Percentiles rank a stretch among this genome's conserved stretches.
phyloP scores from a whole-genome alignment of 208 protist species.

The Histomonas meleagridis region DNA sequence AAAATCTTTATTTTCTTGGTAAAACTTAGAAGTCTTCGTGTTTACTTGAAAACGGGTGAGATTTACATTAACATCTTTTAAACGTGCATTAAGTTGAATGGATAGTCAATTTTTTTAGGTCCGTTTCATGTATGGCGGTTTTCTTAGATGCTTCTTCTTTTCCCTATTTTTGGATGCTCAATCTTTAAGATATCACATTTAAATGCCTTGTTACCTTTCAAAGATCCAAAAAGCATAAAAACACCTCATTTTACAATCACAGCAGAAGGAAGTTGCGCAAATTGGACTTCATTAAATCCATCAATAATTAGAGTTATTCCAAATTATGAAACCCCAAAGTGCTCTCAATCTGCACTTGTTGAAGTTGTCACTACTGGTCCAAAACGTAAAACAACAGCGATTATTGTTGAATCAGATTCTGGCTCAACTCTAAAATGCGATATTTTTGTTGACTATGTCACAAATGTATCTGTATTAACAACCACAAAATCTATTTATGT shows the following conservation, averaged over 20 bases:
- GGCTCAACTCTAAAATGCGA: background rate
- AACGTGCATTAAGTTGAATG: too few species aligned
- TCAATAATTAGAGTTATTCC: background rate
- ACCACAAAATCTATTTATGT: background rate
- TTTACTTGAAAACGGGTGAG: too few species aligned
- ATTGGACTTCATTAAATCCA: background rate
- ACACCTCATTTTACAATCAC: background rate
- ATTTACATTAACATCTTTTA: too few species aligned
- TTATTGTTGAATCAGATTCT: background rate
- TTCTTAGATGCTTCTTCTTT: too few species aligned
- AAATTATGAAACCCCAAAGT: background rate
- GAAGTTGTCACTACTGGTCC: background rate
- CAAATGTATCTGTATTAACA: background rate
- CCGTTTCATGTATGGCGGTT: too few species aligned
- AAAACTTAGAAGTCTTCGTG: too few species aligned
- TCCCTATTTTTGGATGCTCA: too few species aligned
- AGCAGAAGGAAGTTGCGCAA: background rate
- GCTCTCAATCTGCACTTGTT: background rate
- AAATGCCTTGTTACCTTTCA: slow-evolving; percentile 19
- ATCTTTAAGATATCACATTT: too few species aligned
- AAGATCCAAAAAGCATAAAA: background rate
- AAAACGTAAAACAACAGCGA: background rate
- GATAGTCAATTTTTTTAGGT: too few species aligned
- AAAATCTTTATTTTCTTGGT: too few species aligned
- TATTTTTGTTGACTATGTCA: background rate